Percentiles rank a stretch among this genome's conserved stretches.
Evolutionary conservation across 257 asterid species (phyloP).

Genomic region (Scutellaria barbata): DNA sequence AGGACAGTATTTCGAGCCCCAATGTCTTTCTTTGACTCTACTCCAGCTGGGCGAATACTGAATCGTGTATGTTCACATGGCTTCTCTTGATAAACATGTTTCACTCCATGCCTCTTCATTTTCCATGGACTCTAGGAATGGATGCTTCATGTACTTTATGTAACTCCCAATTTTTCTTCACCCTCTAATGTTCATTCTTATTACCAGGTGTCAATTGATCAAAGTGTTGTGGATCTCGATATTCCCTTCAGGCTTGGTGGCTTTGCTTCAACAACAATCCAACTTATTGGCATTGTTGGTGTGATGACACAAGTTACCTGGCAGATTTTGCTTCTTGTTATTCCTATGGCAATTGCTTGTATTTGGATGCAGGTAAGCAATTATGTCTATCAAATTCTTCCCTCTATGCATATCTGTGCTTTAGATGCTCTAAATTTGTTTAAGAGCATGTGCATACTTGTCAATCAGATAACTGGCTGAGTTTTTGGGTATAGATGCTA

Average conservation of each 20-base stretch:
- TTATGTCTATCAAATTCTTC: background rate
- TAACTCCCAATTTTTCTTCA: slow-evolving; percentile 20
- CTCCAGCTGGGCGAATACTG: slow-evolving; percentile 93
- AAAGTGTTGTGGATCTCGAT: slow-evolving; percentile 98
- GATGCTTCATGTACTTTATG: no score
- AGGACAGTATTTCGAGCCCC: slow-evolving; percentile 80
- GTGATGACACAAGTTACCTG: slow-evolving; percentile 98
- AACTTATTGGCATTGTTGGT: slow-evolving; percentile 91
- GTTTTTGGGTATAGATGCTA: slow-evolving; percentile 13
- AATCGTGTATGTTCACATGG: slow-evolving; percentile 68
- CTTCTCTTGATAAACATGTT: slow-evolving; percentile 8
- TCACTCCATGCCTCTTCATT: background rate
- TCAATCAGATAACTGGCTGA: background rate
- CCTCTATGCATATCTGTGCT: background rate
- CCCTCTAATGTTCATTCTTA: slow-evolving; percentile 39
- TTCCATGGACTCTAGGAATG: background rate
- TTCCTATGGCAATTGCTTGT: slow-evolving; percentile 99
- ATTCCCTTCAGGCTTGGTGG: slow-evolving; percentile 99
- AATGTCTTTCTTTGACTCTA: slow-evolving; percentile 97
- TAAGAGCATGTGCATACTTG: no score
- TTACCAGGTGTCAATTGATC: slow-evolving; percentile 94
- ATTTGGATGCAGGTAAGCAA: slow-evolving; percentile 96
- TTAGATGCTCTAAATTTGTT: no score
- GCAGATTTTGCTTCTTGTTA: slow-evolving; percentile 92
- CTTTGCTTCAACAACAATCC: slow-evolving; percentile 98